These are phyloP conservation scores for Camellia sinensis DNA, from an alignment of 148 eudicot species.

Conservation along the genomic window DNA sequence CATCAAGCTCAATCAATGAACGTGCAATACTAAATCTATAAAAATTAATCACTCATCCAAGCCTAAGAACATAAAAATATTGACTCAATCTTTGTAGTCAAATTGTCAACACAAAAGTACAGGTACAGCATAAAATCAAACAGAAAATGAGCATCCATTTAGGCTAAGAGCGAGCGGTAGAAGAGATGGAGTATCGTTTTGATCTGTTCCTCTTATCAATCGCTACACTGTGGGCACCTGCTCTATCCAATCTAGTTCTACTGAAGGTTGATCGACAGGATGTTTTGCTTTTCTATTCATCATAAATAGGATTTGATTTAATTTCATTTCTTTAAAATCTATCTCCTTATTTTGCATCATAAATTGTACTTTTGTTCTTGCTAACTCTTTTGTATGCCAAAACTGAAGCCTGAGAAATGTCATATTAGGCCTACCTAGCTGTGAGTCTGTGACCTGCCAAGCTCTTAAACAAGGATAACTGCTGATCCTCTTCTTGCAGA, in stretches of 20 bases:
- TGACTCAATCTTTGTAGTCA: too few species aligned
- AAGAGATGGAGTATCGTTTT: slow-evolving; percentile 32
- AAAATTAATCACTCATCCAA: too few species aligned
- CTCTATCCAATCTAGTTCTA: slow-evolving; percentile 68
- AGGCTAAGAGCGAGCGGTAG: neutral
- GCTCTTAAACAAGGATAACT: neutral
- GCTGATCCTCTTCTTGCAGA: slow-evolving; percentile 44
- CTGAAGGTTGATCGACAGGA: slow-evolving; percentile 76
- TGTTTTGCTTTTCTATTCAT: slow-evolving; percentile 16
- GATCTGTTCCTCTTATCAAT: slow-evolving; percentile 32
- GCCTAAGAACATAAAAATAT: too few species aligned
- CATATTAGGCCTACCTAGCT: neutral
- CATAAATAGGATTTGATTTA: neutral
- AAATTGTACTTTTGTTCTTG: neutral
- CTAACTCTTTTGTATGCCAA: neutral
- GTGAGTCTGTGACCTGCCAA: neutral
- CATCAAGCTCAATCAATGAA: too few species aligned
- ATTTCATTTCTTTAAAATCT: neutral
- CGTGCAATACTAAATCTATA: too few species aligned
- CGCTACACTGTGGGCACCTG: slow-evolving; percentile 36
- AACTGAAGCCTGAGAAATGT: neutral
- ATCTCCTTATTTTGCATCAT: neutral
- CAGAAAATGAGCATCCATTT: too few species aligned
- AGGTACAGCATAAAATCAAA: too few species aligned
- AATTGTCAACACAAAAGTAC: too few species aligned